Evolutionary conservation across 495 filamentous ascomycete genomes (phyloP).

Genomic region (Podospora comata): DNA sequence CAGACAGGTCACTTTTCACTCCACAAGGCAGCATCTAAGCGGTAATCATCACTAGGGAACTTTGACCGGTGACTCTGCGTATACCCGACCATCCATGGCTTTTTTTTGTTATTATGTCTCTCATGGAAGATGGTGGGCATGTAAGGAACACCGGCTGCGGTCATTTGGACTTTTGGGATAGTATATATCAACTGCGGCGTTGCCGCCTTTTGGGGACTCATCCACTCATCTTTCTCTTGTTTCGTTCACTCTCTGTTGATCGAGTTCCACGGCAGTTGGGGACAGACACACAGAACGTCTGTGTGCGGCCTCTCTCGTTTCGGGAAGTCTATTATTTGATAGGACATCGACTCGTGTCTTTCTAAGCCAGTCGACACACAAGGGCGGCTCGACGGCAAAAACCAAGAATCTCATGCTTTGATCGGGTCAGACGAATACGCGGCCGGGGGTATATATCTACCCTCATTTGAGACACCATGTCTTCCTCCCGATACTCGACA

Average conservation of each 20-base stretch:
- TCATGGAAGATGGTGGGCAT: slow-evolving; percentile 4
- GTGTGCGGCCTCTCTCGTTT: slow-evolving; percentile 1
- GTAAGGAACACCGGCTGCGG: neutral
- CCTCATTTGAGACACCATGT: slow-evolving; percentile 3
- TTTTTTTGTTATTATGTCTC: neutral
- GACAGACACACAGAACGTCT: slow-evolving; percentile 5
- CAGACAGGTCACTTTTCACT: slow-evolving; percentile 10
- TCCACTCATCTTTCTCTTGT: slow-evolving; percentile 13
- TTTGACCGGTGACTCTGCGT: slow-evolving; percentile 24
- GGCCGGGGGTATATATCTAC: slow-evolving; percentile 7
- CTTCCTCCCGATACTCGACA: neutral
- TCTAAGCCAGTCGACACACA: slow-evolving; percentile 28
- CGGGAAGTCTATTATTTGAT: slow-evolving; percentile 22
- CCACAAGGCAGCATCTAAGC: slow-evolving; percentile 19
- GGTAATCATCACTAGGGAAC: slow-evolving; percentile 7
- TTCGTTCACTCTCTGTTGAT: slow-evolving; percentile 12
- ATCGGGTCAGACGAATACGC: slow-evolving; percentile 9
- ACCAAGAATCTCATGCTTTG: neutral
- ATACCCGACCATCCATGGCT: neutral
- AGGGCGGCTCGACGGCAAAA: neutral
- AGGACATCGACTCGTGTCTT: slow-evolving; percentile 22
- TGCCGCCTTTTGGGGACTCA: slow-evolving; percentile 14
- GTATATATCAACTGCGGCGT: slow-evolving; percentile 19
- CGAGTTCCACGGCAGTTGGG: slow-evolving; percentile 20
- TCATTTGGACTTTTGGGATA: neutral